Conservation (phyloP, 345 rosid genomes). For the Citrus medica region DNA sequence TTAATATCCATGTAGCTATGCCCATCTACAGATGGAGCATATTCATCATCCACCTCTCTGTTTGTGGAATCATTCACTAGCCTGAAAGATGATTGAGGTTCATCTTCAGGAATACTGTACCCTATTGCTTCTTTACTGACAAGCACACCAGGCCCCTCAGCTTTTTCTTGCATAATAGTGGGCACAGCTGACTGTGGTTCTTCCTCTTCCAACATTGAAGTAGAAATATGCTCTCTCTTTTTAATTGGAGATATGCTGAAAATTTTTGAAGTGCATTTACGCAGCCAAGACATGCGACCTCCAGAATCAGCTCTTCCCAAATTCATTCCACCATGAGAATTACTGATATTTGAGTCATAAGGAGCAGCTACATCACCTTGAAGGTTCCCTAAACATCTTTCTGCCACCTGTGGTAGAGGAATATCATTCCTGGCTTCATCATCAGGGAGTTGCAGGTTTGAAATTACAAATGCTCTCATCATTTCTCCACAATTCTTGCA, state of each 20-base stretch:
- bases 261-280: constrained; percentile 56
- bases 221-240: constrained; percentile 34
- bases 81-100: constrained; percentile 20
- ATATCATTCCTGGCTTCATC: constrained; percentile 30
- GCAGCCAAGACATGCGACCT: constrained; percentile 55
- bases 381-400: constrained; percentile 28
- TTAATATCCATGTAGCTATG: constrained; percentile 52
- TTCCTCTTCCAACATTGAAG: constrained; percentile 21
- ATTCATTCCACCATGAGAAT: constrained; percentile 32
- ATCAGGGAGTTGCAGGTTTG: constrained; percentile 54
- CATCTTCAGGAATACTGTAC: constrained; percentile 23
- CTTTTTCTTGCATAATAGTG: constrained; percentile 22
- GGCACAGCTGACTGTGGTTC: constrained; percentile 10
- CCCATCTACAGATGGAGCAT: constrained; percentile 46
- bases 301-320: constrained; percentile 37
- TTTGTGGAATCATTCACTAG: constrained; percentile 17
- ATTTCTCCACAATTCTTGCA: constrained; percentile 64
- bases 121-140: constrained; percentile 14
- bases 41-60: constrained; percentile 31
- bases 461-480: constrained; percentile 48
- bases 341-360: constrained; percentile 27
- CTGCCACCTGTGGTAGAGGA: constrained; percentile 30
- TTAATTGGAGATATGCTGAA: constrained; percentile 60
- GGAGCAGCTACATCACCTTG: constrained; percentile 26
- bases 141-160: constrained; percentile 18